A percentile compares a stretch with the other conserved stretches of the same genome.
Conservation (phyloP, 129 eudicot species). For the Flaveria brownii region DNA sequence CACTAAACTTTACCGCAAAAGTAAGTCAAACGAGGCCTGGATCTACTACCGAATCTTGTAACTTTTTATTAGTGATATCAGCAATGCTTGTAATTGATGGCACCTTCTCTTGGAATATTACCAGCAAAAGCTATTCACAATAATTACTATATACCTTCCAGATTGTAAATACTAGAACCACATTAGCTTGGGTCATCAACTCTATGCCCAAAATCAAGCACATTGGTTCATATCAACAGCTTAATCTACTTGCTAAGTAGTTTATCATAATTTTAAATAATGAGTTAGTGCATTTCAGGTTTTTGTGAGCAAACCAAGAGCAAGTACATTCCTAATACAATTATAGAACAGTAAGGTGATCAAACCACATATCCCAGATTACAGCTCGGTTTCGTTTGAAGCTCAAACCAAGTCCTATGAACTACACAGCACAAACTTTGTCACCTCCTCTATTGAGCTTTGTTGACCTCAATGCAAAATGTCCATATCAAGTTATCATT, state of each 20-base stretch:
- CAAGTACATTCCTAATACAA: slow-evolving; percentile 12
- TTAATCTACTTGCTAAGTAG: not conserved
- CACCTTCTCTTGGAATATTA: slow-evolving; percentile 17
- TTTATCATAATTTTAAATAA: not conserved
- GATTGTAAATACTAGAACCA: slow-evolving; percentile 15
- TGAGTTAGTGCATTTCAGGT: not conserved
- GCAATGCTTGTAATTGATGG: slow-evolving; percentile 12
- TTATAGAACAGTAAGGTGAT: not conserved
- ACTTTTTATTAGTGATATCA: slow-evolving; percentile 10
- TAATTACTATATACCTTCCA: slow-evolving; percentile 10
- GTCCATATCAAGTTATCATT: not conserved
- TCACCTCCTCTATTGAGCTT: not conserved
- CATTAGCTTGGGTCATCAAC: slow-evolving; percentile 8
- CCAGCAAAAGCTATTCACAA: slow-evolving; percentile 18
- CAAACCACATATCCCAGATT: slow-evolving; percentile 1
- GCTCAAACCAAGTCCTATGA: not conserved
- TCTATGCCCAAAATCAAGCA: slow-evolving; percentile 21
- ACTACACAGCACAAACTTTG: slow-evolving; percentile 3
- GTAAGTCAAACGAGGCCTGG: not conserved
- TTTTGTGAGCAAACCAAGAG: not conserved
- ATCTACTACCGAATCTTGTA: not conserved
- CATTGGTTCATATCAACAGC: slow-evolving; percentile 12
- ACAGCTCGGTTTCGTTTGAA: not conserved
- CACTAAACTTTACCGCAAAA: not conserved
- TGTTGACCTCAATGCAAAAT: not conserved